A percentile compares a stretch with the other conserved stretches of the same genome.
Conservation (phyloP, 2,329 filamentous ascomycete species). For the Cladophialophora yegresii region DNA sequence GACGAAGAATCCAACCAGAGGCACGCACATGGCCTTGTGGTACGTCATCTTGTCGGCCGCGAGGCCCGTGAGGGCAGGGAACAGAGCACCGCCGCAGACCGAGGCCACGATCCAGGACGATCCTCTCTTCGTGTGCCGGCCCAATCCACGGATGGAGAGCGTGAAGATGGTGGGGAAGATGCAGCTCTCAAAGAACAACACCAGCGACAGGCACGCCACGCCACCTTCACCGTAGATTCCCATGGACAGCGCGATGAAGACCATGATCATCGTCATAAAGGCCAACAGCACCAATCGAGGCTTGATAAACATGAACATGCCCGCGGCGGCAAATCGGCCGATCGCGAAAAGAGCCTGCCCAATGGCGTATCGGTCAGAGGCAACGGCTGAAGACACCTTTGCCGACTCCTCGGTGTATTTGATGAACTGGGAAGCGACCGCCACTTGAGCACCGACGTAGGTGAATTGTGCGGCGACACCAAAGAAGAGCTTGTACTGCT, state of each 20-base stretch:
- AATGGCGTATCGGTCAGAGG: slow-evolving; percentile 71
- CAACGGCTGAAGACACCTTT: slow-evolving; percentile 56
- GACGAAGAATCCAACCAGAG: slow-evolving; percentile 41
- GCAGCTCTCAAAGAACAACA: slow-evolving; percentile 79
- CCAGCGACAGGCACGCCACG: slow-evolving; percentile 63
- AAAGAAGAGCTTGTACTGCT: slow-evolving; percentile 75
- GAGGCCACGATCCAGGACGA: slow-evolving; percentile 72
- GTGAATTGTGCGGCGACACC: slow-evolving; percentile 76
- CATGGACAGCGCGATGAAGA: slow-evolving; percentile 57
- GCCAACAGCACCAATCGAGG: slow-evolving; percentile 70
- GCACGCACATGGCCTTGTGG: slow-evolving; percentile 41
- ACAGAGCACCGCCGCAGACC: slow-evolving; percentile 66
- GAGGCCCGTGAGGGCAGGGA: slow-evolving; percentile 62
- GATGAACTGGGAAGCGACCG: slow-evolving; percentile 50
- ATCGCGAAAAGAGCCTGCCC: slow-evolving; percentile 73
- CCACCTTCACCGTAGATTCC: slow-evolving; percentile 53
- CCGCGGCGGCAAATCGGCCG: slow-evolving; percentile 70
- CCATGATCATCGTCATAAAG: slow-evolving; percentile 65
- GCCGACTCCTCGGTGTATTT: slow-evolving; percentile 69
- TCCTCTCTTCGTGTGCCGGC: slow-evolving; percentile 74
- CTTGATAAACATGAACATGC: slow-evolving; percentile 67
- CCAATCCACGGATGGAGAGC: slow-evolving; percentile 73
- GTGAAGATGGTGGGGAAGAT: slow-evolving; percentile 82
- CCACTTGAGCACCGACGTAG: slow-evolving; percentile 62
- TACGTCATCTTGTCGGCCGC: slow-evolving; percentile 35